Evolutionary conservation across 2,329 filamentous ascomycete genomes (phyloP).

Genomic region (Botryosphaeria agaves): DNA sequence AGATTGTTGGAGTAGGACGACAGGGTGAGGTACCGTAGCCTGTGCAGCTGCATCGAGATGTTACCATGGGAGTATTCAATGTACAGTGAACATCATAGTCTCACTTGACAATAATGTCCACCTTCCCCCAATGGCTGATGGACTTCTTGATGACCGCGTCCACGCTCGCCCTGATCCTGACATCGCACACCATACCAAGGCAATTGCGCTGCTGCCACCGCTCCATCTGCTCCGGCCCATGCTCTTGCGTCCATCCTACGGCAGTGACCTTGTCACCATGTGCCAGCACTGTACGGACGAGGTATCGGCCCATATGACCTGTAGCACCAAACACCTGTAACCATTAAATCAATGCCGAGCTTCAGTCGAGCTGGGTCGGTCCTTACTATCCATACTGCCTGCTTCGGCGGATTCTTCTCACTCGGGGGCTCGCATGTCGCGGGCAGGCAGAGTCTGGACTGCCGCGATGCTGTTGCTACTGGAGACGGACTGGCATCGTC

Average conservation of each 20-base stretch:
- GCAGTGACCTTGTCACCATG: conserved; percentile 74
- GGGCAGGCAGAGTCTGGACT: conserved; percentile 45
- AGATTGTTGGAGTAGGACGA: neutral
- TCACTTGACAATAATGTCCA: conserved; percentile 75
- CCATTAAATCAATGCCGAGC: conserved; percentile 2
- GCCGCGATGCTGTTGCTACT: neutral
- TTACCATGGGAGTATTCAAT: too few relatives aligned
- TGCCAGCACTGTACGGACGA: conserved; percentile 65
- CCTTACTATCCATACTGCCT: conserved; percentile 76
- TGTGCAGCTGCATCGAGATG: conserved; percentile 53
- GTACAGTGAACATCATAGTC: too few relatives aligned
- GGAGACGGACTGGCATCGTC: neutral
- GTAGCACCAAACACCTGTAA: conserved; percentile 77
- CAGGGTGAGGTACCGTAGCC: conserved; percentile 48
- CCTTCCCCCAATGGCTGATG: conserved; percentile 56
- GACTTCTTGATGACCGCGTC: conserved; percentile 50
- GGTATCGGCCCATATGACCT: conserved; percentile 87
- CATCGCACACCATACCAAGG: conserved; percentile 74
- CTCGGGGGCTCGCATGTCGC: conserved; percentile 74
- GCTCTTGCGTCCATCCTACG: conserved; percentile 67
- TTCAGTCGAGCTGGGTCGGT: conserved; percentile 1
- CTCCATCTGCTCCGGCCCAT: conserved; percentile 58
- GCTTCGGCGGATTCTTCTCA: conserved; percentile 49
- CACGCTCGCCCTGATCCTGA: conserved; percentile 67
- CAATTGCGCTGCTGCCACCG: conserved; percentile 55